Base-by-base conservation (phyloP, 768 basidiomycete genomes). In the Leccinum truebloodii region DNA sequence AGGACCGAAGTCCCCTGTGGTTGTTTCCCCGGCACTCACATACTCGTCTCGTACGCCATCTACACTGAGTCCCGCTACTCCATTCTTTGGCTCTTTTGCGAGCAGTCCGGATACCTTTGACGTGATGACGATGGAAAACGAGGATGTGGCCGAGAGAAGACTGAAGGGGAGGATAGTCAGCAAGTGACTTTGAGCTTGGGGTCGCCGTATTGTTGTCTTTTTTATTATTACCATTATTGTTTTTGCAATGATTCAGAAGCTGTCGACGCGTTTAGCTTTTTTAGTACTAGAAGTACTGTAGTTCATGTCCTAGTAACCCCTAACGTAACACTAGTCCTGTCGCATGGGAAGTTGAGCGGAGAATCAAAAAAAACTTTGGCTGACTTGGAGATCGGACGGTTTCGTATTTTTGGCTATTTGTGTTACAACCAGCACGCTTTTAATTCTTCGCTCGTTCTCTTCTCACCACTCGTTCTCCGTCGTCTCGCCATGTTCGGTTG, bases 61-160 rank as follows among this genome's bases (percentile, higher is more conserved):
- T 41, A 87, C 85, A 30, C 77, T 88, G 57, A 89, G 88, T 68
- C 88, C 88, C 18, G 82, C 86, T 12, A 89, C 87, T 12, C 87
- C 87, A 12, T 89, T 88, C 75, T 86, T 88, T 73, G 82, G 83
- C 28, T 82, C 84, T 8, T 88, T 89, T 68, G 53, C 52, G 20
- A 58, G 69, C 22, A 60, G 63, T 32, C 67, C 71, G 54, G 77
- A 76, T 26, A 62, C 56, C 24, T 79, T 76, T 61, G 75, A 73
- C 20, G 63, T 59, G 32, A 46, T 66, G 63, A 58, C 63, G 37
- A 59, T 60, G 49, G 71, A 67, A 24, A 60, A 46, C 41, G 69
- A 75, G 24, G 70, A 67, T 4, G 50, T 55, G 39, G 28, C 60
- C 1, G 70, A 74, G 59, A 69, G 69, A 52, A 72, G 60, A 54